These are phyloP conservation scores for Atkinsonella texensis DNA, from an alignment of 2,329 filamentous ascomycete genomes.

Conservation along the genomic window DNA sequence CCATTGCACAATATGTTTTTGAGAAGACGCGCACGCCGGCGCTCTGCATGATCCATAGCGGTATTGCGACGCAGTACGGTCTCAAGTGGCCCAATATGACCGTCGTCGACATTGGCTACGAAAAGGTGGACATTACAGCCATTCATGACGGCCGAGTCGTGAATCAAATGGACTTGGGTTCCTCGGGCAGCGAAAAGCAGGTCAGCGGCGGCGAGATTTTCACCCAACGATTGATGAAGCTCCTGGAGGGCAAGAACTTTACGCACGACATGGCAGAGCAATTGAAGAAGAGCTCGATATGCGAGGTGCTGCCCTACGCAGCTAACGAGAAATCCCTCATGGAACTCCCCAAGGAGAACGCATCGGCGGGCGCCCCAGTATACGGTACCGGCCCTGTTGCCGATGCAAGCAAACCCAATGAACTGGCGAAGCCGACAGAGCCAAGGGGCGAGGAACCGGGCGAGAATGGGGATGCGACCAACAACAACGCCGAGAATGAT, in stretches of 20 bases:
- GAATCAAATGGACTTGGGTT: slow-evolving; percentile 54
- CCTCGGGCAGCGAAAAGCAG: slow-evolving; percentile 31
- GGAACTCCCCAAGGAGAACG: slow-evolving; percentile 34
- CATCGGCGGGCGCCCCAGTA: slow-evolving; percentile 7
- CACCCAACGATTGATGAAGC: slow-evolving; percentile 58
- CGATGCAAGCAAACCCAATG: slow-evolving; percentile 26
- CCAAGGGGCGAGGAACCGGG: slow-evolving; percentile 26
- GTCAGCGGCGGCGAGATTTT: slow-evolving; percentile 80
- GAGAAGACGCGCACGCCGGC: slow-evolving; percentile 94
- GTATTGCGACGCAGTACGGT: slow-evolving; percentile 77
- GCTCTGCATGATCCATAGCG: slow-evolving; percentile 81
- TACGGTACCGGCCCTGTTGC: slow-evolving; percentile 15
- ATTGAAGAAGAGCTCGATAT: slow-evolving; percentile 53
- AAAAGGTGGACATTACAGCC: slow-evolving; percentile 87
- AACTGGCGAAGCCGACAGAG: slow-evolving; percentile 2
- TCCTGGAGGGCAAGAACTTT: slow-evolving; percentile 50
- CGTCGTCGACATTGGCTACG: slow-evolving; percentile 80
- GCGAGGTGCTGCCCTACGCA: slow-evolving; percentile 52
- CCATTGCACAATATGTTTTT: slow-evolving; percentile 86
- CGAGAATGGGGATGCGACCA: slow-evolving; percentile 22
- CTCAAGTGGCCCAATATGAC: slow-evolving; percentile 65
- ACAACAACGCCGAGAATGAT: slow-evolving; percentile 41
- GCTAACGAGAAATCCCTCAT: slow-evolving; percentile 31
- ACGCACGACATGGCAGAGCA: slow-evolving; percentile 58
- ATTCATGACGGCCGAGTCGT: slow-evolving; percentile 68